Evolutionary conservation across 1,139 yeast species (phyloP).

Genomic region (Yamadazyma triangularis): DNA sequence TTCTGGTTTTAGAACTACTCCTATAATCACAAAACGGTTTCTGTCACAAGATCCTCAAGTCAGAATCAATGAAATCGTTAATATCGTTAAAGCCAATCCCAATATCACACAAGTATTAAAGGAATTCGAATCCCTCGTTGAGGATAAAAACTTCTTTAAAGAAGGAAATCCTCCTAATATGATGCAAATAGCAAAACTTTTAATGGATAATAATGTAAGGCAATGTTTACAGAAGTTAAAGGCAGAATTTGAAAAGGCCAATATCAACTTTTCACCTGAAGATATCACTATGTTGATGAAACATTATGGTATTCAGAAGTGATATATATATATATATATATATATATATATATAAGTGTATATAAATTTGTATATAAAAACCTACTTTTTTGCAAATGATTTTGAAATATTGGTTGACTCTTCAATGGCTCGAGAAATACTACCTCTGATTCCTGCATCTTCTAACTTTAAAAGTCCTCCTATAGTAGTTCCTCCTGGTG

Average conservation of each 20-base stretch:
- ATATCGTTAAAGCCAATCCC: slow-evolving; percentile 21
- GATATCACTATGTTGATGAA: slow-evolving; percentile 18
- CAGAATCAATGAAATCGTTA: slow-evolving; percentile 14
- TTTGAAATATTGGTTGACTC: slow-evolving; percentile 87
- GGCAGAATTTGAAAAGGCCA: slow-evolving; percentile 27
- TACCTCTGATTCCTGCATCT: slow-evolving; percentile 83
- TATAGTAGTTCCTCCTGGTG: slow-evolving; percentile 98
- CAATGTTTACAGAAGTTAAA: slow-evolving; percentile 26
- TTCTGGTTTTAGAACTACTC: too few species aligned
- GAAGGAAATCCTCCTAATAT: slow-evolving; percentile 30
- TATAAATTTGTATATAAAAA: slow-evolving; percentile 1
- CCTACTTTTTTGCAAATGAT: slow-evolving; percentile 63
- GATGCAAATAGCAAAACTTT: slow-evolving; percentile 33
- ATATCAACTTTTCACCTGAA: slow-evolving; percentile 27
- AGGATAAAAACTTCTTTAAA: slow-evolving; percentile 29
- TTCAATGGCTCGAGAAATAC: slow-evolving; percentile 83
- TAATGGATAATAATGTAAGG: slow-evolving; percentile 36
- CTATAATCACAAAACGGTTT: too few species aligned
- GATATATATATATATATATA: too few species aligned
- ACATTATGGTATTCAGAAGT: background rate
- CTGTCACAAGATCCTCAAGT: too few species aligned
- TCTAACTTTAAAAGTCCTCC: slow-evolving; percentile 93
- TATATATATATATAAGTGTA: too few species aligned
- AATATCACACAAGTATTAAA: slow-evolving; percentile 23
- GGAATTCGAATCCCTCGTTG: slow-evolving; percentile 29